Evolutionary conservation across 73 alveolate genomes (phyloP).

Genomic region (Uronychia binucleata): DNA sequence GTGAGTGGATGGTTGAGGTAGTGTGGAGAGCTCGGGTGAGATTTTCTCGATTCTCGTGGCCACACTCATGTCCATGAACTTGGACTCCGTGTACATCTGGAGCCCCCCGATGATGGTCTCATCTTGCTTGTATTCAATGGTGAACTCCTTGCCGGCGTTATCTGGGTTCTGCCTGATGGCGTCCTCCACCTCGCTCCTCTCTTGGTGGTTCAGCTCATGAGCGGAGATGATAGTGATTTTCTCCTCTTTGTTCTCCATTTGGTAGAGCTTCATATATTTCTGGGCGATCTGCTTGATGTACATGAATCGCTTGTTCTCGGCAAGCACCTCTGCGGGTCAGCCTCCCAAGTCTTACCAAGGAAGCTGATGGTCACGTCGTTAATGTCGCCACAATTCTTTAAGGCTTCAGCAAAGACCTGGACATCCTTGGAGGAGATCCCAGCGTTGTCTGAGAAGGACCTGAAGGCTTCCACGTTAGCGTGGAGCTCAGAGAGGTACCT

Average conservation of each 20-base stretch:
- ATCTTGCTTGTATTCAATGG: conserved; percentile 68
- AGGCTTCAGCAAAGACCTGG: conserved; percentile 8
- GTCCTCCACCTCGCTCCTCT: conserved; percentile 40
- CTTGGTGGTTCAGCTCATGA: conserved; percentile 47
- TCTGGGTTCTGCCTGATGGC: conserved; percentile 60
- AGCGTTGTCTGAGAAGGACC: conserved; percentile 52
- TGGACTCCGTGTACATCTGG: conserved; percentile 80
- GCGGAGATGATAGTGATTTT: conserved; percentile 79
- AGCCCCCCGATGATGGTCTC: conserved; percentile 76
- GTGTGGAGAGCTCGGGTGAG: conserved; percentile 50
- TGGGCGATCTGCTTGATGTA: conserved; percentile 62
- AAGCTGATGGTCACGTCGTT: conserved; percentile 55
- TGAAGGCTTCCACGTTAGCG: conserved; percentile 51
- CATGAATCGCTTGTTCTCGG: conserved; percentile 72
- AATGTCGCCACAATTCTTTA: conserved; percentile 42
- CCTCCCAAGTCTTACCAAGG: conserved; percentile 2
- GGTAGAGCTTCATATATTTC: conserved; percentile 68
- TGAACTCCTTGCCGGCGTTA: conserved; percentile 67
- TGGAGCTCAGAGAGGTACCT: conserved; percentile 55
- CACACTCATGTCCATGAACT: conserved; percentile 76
- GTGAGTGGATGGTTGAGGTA: conserved; percentile 8
- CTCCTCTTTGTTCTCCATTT: conserved; percentile 66
- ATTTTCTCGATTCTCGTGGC: conserved; percentile 70
- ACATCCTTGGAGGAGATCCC: conserved; percentile 52
- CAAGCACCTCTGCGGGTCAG: conserved; percentile 34